Evolutionary conservation across 495 filamentous ascomycete genomes (phyloP).

Genomic region (Aspergillus kassunensis): DNA sequence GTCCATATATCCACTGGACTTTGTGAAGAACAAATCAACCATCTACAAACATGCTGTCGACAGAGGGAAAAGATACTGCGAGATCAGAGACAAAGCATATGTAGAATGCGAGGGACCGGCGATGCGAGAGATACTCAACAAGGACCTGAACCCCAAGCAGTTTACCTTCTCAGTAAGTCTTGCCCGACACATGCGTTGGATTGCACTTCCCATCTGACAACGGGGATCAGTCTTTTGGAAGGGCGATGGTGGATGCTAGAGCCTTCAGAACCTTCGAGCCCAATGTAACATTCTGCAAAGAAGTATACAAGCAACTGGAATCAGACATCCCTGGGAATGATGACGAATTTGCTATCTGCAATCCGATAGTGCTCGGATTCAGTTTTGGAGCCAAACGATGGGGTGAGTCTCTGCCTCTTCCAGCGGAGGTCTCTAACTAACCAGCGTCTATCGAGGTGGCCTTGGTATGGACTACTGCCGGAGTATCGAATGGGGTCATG

Average conservation of each 20-base stretch:
- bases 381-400: not conserved
- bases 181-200: too few species aligned
- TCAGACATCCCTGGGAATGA: not conserved
- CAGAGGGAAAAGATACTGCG: constrained; percentile 1
- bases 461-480: not conserved
- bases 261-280: not conserved
- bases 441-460: not conserved
- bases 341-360: not conserved
- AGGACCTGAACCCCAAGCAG: not conserved
- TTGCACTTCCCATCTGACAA: not conserved
- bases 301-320: not conserved
- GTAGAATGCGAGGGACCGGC: not conserved
- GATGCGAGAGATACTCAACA: not conserved
- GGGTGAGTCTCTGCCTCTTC: not conserved
- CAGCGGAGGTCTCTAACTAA: not conserved
- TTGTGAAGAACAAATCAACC: not conserved
- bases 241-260: not conserved
- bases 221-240: not conserved
- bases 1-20: not conserved
- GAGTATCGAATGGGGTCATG: not conserved
- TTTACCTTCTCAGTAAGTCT: not conserved
- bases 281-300: not conserved
- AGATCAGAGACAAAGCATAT: not conserved
- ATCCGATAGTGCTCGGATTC: not conserved
- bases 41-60: not conserved